Evolutionary conservation across 495 filamentous ascomycete genomes (phyloP), one percentile per base, ranked within the genome.

Genomic region (Barbatosphaeria neglecta): DNA sequence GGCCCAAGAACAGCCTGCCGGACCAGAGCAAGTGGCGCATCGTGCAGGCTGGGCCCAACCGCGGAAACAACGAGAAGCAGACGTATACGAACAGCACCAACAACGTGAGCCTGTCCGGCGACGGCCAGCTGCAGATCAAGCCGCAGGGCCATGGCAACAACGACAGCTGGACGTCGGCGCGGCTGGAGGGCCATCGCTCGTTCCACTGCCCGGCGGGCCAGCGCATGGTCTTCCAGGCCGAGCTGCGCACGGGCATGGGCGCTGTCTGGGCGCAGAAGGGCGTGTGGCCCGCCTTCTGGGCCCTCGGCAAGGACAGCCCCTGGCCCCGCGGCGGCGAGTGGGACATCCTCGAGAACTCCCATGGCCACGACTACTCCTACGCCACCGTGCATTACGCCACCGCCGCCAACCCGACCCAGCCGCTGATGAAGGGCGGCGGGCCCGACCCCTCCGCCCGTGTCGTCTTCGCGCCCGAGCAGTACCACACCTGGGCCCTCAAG

Each of bases 281-380:
- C 6, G 60, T 62, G 33, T 62, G 59, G 57, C 57, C 57, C 22
- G 59, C 59, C 3, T 62, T 62, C 38, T 60, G 59, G 57, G 59
- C 57, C 1, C 37, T 60, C n/a, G 57, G 59, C 15, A 48, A 42
- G 22, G 40, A 44, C 18, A 50, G 42, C 4, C 44, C 47, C 25
- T 62, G 59, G 59, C 59, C 56, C 6, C 39, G 41, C 18, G 50
- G 42, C 6, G 46, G 45, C 1, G 57, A 62, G 41, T 62, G 56
- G 56, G 56, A 60, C 45, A 43, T 58, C 42, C 16, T 60, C 25
- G 59, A 59, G 37, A 45, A 50, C 13, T 27, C 53, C 18, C 49
- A 55, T 28, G 56, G 56, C 6, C 22, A 28, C n/a, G 28, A 37
- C 13, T 48, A 28, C 24, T 44, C 50, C 17, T 53, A 55, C 22